Conservation (phyloP, 768 basidiomycete genomes). For the Multifurca ochricompacta region DNA sequence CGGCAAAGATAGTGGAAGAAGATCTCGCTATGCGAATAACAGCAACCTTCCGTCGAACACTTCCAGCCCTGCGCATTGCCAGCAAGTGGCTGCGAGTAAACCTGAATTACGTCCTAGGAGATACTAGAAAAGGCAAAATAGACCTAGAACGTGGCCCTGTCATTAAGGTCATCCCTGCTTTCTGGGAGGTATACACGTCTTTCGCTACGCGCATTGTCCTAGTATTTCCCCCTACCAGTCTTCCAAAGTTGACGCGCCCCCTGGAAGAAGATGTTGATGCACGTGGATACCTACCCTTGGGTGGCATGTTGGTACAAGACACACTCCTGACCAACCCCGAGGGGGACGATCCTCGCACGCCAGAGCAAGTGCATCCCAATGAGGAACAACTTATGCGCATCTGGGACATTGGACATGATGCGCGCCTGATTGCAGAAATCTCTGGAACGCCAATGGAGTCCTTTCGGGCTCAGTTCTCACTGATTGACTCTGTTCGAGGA, state of each 20-base stretch:
- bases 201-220: constrained; percentile 55
- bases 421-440: constrained; percentile 38
- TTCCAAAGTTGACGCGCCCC: constrained; percentile 51
- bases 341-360: constrained; percentile 6
- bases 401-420: constrained; percentile 72
- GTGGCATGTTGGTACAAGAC: constrained; percentile 42
- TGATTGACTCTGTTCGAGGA: constrained; percentile 14
- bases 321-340: constrained; percentile 1
- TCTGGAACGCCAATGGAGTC: constrained; percentile 8
- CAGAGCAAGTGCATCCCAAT: constrained; percentile 69
- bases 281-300: constrained; percentile 79
- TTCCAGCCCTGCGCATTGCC: constrained; percentile 81
- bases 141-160: constrained; percentile 24
- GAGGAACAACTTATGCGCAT: constrained; percentile 95
- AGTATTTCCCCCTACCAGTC: constrained; percentile 57
- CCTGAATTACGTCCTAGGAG: constrained; percentile 25
- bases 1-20: constrained; percentile 45
- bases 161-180: constrained; percentile 36
- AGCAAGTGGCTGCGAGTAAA: constrained; percentile 87
- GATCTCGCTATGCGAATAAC: constrained; percentile 78
- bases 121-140: constrained; percentile 13
- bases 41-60: constrained; percentile 73
- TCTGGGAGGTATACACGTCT: constrained; percentile 67
- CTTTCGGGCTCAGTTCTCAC: constrained; percentile 12
- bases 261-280: constrained; percentile 91